Percentiles rank a stretch among this genome's conserved stretches.
These are phyloP conservation scores for Trematosphaeria pertusa DNA, from an alignment of 2,329 filamentous ascomycete genomes.

Conservation along the genomic window DNA sequence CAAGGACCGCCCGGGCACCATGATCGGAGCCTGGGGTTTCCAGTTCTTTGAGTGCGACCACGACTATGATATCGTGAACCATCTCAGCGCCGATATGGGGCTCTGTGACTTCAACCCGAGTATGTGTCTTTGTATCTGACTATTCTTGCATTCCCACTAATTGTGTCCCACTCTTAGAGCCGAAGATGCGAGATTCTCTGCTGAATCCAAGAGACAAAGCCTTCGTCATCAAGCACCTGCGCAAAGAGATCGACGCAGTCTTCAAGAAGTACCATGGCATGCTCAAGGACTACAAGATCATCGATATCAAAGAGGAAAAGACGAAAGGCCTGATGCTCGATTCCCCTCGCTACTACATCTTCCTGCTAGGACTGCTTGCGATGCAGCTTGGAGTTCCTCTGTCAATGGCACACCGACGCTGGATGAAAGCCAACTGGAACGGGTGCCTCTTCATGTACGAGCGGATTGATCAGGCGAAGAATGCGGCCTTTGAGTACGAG, in stretches of 20 bases:
- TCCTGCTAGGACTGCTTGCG: constrained; percentile 9
- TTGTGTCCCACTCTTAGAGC: background rate
- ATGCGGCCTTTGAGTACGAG: constrained; percentile 1
- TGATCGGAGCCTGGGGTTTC: constrained; percentile 12
- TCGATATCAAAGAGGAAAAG: background rate
- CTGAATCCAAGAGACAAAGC: constrained; percentile 5
- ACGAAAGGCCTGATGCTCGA: background rate
- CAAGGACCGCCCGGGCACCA: constrained; percentile 1
- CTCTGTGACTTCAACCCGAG: background rate
- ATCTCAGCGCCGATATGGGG: constrained; percentile 8
- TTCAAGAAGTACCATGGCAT: constrained; percentile 10
- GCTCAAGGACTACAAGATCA: constrained; percentile 8
- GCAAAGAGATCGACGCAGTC: constrained; percentile 1
- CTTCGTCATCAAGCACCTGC: constrained; percentile 2
- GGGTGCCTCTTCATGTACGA: constrained; percentile 5
- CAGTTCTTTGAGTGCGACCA: constrained; percentile 13
- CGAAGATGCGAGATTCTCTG: constrained; percentile 4
- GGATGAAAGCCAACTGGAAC: constrained; percentile 9
- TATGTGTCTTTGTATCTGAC: background rate
- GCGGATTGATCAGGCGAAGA: constrained; percentile 7
- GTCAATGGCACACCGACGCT: background rate
- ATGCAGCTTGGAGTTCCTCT: constrained; percentile 8
- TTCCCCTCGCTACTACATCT: constrained; percentile 13
- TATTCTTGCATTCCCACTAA: background rate
- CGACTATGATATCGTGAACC: constrained; percentile 12